These are phyloP conservation scores for Akanthomyces dipterigenus DNA, from an alignment of 2,329 filamentous ascomycete genomes.

Conservation along the genomic window DNA sequence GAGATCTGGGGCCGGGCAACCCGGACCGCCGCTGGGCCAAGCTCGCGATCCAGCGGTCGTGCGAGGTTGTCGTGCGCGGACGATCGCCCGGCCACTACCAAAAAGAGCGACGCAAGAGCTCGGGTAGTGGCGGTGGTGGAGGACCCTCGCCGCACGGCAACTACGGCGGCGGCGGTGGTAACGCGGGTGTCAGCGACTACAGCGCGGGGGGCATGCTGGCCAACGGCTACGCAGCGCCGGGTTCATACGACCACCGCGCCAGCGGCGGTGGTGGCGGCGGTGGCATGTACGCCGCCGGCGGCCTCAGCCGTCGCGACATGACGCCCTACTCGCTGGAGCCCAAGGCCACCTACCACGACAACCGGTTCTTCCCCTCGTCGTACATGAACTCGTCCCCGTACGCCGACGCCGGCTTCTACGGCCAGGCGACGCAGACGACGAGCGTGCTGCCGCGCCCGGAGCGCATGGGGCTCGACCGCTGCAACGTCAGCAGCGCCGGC, in stretches of 20 bases:
- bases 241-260: background rate
- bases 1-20: constrained; percentile 50
- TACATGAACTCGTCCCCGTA: background rate
- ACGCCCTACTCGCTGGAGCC: background rate
- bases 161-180: background rate
- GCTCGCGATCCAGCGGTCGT: constrained; percentile 65
- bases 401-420: background rate
- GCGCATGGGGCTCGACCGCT: constrained; percentile 3
- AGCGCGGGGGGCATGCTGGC: background rate
- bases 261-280: background rate
- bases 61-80: constrained; percentile 81
- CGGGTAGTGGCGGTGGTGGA: background rate
- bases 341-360: background rate
- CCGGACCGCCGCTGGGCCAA: constrained; percentile 54
- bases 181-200: background rate
- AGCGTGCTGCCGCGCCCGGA: background rate
- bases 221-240: background rate
- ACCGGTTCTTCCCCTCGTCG: background rate
- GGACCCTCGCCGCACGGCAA: background rate
- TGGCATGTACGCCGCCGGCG: background rate
- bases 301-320: background rate
- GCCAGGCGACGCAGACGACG: background rate
- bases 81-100: constrained; percentile 77
- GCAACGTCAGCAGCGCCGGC: background rate
- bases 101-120: constrained; percentile 37